Percentiles rank a stretch among this genome's conserved stretches.
phyloP scores from a whole-genome alignment of 2,329 filamentous ascomycete genomes.

The Chaetomiaceae sp. region DNA sequence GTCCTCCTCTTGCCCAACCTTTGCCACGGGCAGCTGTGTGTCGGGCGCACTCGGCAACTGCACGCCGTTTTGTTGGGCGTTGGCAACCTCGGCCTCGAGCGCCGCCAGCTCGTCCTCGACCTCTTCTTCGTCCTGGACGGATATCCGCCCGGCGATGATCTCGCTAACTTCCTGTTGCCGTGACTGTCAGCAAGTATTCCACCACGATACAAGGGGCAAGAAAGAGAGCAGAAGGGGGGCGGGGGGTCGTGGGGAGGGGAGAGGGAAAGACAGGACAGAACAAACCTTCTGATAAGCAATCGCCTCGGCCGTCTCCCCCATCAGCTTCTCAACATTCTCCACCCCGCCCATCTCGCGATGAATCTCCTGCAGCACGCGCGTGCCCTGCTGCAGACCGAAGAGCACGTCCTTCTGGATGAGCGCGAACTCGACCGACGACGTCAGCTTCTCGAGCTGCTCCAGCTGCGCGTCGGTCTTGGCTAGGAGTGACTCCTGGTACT shows the following conservation, averaged over 20 bases:
- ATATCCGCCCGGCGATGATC: slow-evolving; percentile 81
- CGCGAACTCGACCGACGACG: slow-evolving; percentile 87
- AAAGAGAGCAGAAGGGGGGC: too few species aligned
- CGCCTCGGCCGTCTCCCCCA: slow-evolving; percentile 88
- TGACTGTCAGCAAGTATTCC: too few species aligned
- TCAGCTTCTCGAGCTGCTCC: slow-evolving; percentile 87
- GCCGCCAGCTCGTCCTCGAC: slow-evolving; percentile 92
- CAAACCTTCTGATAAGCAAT: slow-evolving; percentile 82
- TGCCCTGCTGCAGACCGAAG: slow-evolving; percentile 88
- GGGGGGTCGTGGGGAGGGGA: too few species aligned
- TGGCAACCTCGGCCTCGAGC: slow-evolving; percentile 58
- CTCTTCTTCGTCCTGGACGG: slow-evolving; percentile 93
- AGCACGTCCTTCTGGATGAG: slow-evolving; percentile 95
- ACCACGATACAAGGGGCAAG: too few species aligned
- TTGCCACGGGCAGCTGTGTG: slow-evolving; percentile 23
- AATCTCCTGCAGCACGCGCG: slow-evolving; percentile 82
- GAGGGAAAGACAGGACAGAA: slow-evolving; percentile 6
- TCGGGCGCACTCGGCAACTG: slow-evolving; percentile 29
- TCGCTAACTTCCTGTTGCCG: slow-evolving; percentile 86
- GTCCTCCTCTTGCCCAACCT: slow-evolving; percentile 11
- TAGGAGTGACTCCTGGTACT: slow-evolving; percentile 90
- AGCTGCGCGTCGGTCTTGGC: slow-evolving; percentile 88
- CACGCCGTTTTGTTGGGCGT: not conserved
- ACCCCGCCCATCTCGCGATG: slow-evolving; percentile 94
- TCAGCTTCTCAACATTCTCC: slow-evolving; percentile 88